Evolutionary conservation across 345 rosid genomes (phyloP).

Genomic region (Euphorbia pulcherrima): DNA sequence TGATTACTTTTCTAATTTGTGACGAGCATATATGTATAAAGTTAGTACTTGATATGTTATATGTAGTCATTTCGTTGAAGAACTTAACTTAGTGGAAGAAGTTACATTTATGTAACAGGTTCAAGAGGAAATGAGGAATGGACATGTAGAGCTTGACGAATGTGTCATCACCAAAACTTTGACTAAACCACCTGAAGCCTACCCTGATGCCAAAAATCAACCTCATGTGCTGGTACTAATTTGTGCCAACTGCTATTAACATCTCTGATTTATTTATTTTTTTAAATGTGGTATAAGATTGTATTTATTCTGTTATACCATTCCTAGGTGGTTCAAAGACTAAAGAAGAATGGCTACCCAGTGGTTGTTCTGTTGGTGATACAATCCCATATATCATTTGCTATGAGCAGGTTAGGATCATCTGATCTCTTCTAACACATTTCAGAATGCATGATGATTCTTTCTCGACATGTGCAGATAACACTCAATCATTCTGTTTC

Average conservation of each 20-base stretch:
- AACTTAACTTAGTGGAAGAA: slow-evolving; percentile 13
- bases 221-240: slow-evolving; percentile 76
- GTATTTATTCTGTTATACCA: slow-evolving; percentile 18
- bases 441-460: background rate
- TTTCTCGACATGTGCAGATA: too few relatives aligned
- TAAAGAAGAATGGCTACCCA: slow-evolving; percentile 81
- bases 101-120: slow-evolving; percentile 49
- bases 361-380: slow-evolving; percentile 79
- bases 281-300: slow-evolving; percentile 14
- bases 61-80: background rate
- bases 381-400: slow-evolving; percentile 90
- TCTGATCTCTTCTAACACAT: slow-evolving; percentile 5
- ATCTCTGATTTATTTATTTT: background rate
- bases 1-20: background rate
- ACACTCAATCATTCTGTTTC: too few relatives aligned
- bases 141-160: slow-evolving; percentile 83
- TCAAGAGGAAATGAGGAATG: slow-evolving; percentile 86
- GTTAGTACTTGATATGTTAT: too few relatives aligned
- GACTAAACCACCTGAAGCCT: slow-evolving; percentile 92
- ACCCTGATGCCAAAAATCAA: slow-evolving; percentile 89
- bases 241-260: background rate
- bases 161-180: slow-evolving; percentile 89
- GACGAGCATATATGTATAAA: background rate
- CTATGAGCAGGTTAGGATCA: slow-evolving; percentile 69
- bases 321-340: slow-evolving; percentile 80